These are phyloP conservation scores for Metahyphopichia silvanorum DNA, from an alignment of 805 yeast genomes.

Conservation along the genomic window DNA sequence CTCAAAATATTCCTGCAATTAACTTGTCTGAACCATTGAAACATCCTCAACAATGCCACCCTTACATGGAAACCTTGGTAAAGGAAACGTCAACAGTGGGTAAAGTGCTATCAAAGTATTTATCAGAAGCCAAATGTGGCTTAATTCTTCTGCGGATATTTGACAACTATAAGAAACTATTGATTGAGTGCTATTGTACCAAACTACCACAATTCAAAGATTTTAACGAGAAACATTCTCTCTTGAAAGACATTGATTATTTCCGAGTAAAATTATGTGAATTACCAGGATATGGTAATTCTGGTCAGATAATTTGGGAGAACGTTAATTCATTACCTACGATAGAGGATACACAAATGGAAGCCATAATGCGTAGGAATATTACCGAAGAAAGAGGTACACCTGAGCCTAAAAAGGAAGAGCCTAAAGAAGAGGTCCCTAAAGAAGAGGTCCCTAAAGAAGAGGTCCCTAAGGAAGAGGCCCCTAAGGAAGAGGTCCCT, in stretches of 20 bases:
- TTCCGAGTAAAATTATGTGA: slow-evolving; percentile 60
- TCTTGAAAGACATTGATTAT: slow-evolving; percentile 59
- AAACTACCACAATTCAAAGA: slow-evolving; percentile 46
- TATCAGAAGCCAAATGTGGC: slow-evolving; percentile 49
- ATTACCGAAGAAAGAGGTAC: slow-evolving; percentile 20
- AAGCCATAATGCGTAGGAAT: slow-evolving; percentile 40
- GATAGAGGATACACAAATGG: slow-evolving; percentile 48
- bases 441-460: background rate
- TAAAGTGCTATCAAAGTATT: slow-evolving; percentile 54
- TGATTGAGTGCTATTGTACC: slow-evolving; percentile 51
- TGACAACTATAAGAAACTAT: slow-evolving; percentile 53
- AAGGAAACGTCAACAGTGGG: slow-evolving; percentile 66
- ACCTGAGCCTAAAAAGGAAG: background rate
- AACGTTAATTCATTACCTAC: slow-evolving; percentile 51
- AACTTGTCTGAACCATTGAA: slow-evolving; percentile 49
- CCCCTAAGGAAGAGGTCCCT: slow-evolving; percentile 3
- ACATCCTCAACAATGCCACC: slow-evolving; percentile 49
- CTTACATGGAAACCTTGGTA: slow-evolving; percentile 62
- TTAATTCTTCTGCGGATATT: slow-evolving; percentile 47
- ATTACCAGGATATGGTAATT: slow-evolving; percentile 56
- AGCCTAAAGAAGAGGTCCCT: background rate
- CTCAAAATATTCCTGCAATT: slow-evolving; percentile 42
- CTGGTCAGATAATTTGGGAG: slow-evolving; percentile 63
- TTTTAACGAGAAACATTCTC: slow-evolving; percentile 49
- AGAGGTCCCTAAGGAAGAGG: slow-evolving; percentile 1